Evolutionary conservation across 2,329 filamentous ascomycete species (phyloP).

Genomic region (Monosporascus sp.): DNA sequence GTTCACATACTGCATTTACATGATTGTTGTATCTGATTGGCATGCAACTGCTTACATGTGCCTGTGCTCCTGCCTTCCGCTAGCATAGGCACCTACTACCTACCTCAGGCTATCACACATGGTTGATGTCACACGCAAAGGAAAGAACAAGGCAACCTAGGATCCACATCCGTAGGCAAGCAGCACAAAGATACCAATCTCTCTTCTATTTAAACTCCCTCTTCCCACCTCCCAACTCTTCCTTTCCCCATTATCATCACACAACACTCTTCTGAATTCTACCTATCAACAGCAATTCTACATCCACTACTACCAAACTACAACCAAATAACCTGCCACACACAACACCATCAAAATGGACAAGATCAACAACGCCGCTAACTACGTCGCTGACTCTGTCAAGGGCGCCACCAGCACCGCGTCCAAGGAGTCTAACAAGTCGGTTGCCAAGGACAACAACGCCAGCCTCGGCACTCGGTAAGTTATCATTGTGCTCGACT

Average conservation of each 20-base stretch:
- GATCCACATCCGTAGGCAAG: background rate
- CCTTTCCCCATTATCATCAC: slow-evolving; percentile 4
- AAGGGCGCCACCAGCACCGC: slow-evolving; percentile 51
- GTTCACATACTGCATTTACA: slow-evolving; percentile 3
- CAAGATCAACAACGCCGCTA: slow-evolving; percentile 55
- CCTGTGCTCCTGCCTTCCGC: background rate
- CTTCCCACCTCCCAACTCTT: slow-evolving; percentile 6
- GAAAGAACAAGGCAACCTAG: background rate
- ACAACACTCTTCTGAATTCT: slow-evolving; percentile 1
- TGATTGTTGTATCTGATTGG: no score
- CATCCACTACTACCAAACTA: slow-evolving; percentile 9
- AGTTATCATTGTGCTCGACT: slow-evolving; percentile 12
- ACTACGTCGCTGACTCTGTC: slow-evolving; percentile 64
- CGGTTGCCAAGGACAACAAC: slow-evolving; percentile 59
- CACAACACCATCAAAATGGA: slow-evolving; percentile 40
- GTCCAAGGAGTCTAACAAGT: slow-evolving; percentile 68
- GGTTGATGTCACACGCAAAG: background rate
- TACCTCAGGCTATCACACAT: background rate
- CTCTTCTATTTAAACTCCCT: slow-evolving; percentile 19
- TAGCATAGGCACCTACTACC: background rate
- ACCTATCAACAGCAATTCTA: slow-evolving; percentile 14
- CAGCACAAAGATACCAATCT: background rate
- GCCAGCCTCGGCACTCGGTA: slow-evolving; percentile 50
- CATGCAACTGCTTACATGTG: background rate
- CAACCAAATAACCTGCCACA: slow-evolving; percentile 13